Base-by-base conservation (phyloP, 1,284 basidiomycete species). In the Boletus austroedulis region DNA sequence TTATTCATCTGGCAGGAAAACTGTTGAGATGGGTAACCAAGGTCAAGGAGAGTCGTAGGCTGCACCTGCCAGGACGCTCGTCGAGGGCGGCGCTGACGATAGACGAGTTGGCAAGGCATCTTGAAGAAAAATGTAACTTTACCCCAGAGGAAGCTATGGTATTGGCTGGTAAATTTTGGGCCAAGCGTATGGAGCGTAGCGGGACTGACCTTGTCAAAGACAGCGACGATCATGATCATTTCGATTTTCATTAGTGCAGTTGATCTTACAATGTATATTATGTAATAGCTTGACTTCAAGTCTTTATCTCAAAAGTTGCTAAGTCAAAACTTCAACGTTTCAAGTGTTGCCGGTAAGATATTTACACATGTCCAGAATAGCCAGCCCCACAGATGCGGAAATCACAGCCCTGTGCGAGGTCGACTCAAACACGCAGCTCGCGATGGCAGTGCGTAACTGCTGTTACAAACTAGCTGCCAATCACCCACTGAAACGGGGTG, bases 1-100 rank as follows among this genome's bases (percentile, higher is more conserved):
- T 71, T 14, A 17, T 65, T 44, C 52, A 68, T 31, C 32, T 71
- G 23, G 69, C 69, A 0, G 54, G 69, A 5, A 58, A 43, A 53
- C 4, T 67, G 55, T 41, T 71, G 64, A 53, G 19, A 24, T 71
- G 56, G 66, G 58, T 65, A 6, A 47, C 24, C 7, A 57, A 50
- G 41, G 11, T 59, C 50, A 67, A 26, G 34, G 50, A 53, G n/a
- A n/a, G n/a, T 34, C 45, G 32, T 26, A 61, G 17, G 31, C 31
- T 44, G 32, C 29, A 36, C 19, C 23, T 52, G 5, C 1, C 23
- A 19, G 34, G 45, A 19, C 29, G 47, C n/a, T n/a, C n/a, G 43
- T 2, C 41, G 5, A 67, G 12, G 34, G 4, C 52, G 1, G n/a
- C n/a, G n/a, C 43, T 67, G 49, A 69, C 58, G 26, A 38, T 41